Evolutionary conservation across 139 green algal species (phyloP).

Genomic region (Tetradesmus obliquus): DNA sequence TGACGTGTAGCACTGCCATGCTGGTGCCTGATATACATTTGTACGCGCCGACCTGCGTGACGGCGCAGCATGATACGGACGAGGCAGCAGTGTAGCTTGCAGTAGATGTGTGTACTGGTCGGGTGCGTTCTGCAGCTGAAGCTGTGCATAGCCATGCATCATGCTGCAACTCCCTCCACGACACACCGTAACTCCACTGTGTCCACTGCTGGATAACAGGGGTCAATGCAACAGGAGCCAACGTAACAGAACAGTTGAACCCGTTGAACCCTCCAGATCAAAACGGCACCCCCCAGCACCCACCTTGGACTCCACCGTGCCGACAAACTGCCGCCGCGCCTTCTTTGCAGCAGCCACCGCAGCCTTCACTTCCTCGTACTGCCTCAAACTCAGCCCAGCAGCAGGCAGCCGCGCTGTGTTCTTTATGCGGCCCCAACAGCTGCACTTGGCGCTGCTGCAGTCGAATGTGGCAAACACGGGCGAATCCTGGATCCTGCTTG

Average conservation of each 20-base stretch:
- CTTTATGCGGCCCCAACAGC: neutral
- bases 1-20: constrained; percentile 35
- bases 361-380: neutral
- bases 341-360: neutral
- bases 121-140: too few species aligned
- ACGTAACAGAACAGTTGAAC: too few species aligned
- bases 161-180: too few species aligned
- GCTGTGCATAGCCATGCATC: too few species aligned
- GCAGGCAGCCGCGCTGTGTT: neutral
- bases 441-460: neutral
- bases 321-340: neutral
- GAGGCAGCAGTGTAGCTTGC: too few species aligned
- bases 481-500: neutral
- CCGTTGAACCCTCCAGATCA: too few species aligned
- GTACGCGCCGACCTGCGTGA: neutral
- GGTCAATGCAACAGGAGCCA: too few species aligned
- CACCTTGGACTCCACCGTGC: constrained; percentile 1
- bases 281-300: neutral
- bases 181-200: too few species aligned
- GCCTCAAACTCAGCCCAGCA: constrained; percentile 15
- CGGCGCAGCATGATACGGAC: neutral
- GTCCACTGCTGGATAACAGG: too few species aligned
- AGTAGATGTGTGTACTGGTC: too few species aligned
- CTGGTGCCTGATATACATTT: constrained; percentile 30
- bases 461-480: neutral